Percentiles rank a stretch among this genome's conserved stretches.
Conservation (phyloP, 306 rosid species). For the Abrus pulchellus region DNA sequence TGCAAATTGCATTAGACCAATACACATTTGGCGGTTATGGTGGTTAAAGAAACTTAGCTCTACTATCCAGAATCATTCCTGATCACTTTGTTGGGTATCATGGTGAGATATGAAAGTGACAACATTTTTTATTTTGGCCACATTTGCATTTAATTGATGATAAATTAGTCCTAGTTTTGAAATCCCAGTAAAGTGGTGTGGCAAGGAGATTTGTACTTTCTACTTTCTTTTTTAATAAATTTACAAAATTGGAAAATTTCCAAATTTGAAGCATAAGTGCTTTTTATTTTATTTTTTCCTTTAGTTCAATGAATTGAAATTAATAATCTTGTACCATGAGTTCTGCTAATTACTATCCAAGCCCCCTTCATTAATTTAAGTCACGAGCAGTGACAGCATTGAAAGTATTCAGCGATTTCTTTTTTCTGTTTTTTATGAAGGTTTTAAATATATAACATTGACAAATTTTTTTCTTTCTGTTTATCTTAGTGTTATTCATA, state of each 20-base stretch:
- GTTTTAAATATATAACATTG: background rate
- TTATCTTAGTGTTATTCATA: background rate
- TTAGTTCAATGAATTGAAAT: background rate
- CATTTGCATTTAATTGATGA: slow-evolving; percentile 40
- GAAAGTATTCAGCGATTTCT: background rate
- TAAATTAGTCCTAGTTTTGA: slow-evolving; percentile 41
- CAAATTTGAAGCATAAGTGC: slow-evolving; percentile 38
- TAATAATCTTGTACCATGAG: slow-evolving; percentile 18
- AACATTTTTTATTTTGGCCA: slow-evolving; percentile 47
- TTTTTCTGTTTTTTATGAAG: background rate
- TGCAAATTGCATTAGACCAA: slow-evolving; percentile 43
- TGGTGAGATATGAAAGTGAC: slow-evolving; percentile 58
- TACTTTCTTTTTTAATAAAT: slow-evolving; percentile 27
- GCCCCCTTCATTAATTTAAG: too few species aligned
- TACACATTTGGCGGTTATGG: slow-evolving; percentile 49
- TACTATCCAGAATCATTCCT: slow-evolving; percentile 40
- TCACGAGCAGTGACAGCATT: background rate
- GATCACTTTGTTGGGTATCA: slow-evolving; percentile 44
- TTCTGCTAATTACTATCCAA: background rate
- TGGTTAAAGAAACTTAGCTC: slow-evolving; percentile 47
- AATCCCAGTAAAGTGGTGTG: slow-evolving; percentile 24
- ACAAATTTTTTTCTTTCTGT: background rate
- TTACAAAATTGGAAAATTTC: slow-evolving; percentile 43
- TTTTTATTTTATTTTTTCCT: background rate
- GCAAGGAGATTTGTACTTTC: slow-evolving; percentile 35